Conservation (phyloP, 1,284 basidiomycete species). For the Afroboletus lepidellus region DNA sequence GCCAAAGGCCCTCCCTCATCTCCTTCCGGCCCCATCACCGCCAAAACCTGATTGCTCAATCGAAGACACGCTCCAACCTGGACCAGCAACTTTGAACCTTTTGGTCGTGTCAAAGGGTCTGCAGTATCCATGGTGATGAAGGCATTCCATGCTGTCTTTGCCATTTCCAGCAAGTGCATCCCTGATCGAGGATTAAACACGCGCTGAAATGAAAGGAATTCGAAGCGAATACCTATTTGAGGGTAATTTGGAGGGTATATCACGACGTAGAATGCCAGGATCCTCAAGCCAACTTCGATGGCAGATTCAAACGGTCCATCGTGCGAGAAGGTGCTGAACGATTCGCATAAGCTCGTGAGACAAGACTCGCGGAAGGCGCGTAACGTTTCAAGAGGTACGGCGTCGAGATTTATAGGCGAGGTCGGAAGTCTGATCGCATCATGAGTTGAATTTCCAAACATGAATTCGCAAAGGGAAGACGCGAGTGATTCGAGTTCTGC, state of each 20-base stretch:
- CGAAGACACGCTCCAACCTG: conserved; percentile 39
- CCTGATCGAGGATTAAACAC: conserved; percentile 40
- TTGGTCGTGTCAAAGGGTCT: not conserved
- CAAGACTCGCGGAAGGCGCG: conserved; percentile 56
- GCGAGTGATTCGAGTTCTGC: conserved; percentile 33
- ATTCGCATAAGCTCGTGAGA: conserved; percentile 56
- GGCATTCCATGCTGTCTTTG: conserved; percentile 73
- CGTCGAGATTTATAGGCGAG: conserved; percentile 29
- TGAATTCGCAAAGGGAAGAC: conserved; percentile 38
- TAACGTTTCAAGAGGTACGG: conserved; percentile 41
- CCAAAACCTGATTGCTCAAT: conserved; percentile 42
- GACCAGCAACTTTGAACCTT: conserved; percentile 13
- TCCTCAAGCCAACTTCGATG: conserved; percentile 50
- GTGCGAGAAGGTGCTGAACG: conserved; percentile 65
- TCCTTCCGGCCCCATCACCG: conserved; percentile 55
- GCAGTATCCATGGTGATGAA: conserved; percentile 31
- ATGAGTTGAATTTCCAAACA: conserved; percentile 30
- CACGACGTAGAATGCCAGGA: conserved; percentile 62
- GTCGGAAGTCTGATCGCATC: conserved; percentile 16
- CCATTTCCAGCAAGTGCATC: conserved; percentile 69
- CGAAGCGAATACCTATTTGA: conserved; percentile 55
- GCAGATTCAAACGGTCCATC: conserved; percentile 56
- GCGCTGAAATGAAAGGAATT: not conserved
- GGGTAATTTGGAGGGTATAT: conserved; percentile 74
- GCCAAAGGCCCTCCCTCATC: conserved; percentile 57